Evolutionary conservation across 2,329 filamentous ascomycete genomes (phyloP), one percentile per base, ranked within the genome.

Genomic region (Fusarium sp.): DNA sequence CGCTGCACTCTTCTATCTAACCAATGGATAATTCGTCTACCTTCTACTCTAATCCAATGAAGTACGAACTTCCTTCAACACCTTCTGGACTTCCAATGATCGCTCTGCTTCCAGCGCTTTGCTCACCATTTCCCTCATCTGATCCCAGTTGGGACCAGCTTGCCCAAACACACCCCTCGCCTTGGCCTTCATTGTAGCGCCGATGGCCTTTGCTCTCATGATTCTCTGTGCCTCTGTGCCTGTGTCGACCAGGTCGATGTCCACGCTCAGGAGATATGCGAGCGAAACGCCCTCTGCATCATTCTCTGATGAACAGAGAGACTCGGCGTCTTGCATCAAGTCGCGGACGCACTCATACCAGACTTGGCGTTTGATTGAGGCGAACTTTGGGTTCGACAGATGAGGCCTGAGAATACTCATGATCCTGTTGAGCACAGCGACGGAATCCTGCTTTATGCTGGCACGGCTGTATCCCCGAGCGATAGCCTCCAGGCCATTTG

Each of bases 191-290:
- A 85, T 78, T 13, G 86, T 82, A 0, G 84, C 82, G 2, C 80
- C 80, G 0, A 87, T 78, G 0, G 88, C 87, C 74, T 86, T 85
- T 2, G 85, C 85, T 40, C 89, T 82, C 68, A 81, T 81, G 25
- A 85, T 74, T 18, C 89, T 84, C 80, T 91, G 89, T 5, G 84
- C 79, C 75, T 91, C 89, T 0, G 86, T 86, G 0, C 88, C 87
- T 0, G 84, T 81, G 33, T 88, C 87, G 0, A 83, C 80, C 47
- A 82, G 81, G 11, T 86, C 84, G 5, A 86, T 76, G 33, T 89
- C 86, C 9, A 91, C 77, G 31, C 87, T 86, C 5, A 77, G 68
- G 2, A 90, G 82, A 79, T 88, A 89, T 13, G 79, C 79, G 18
- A 83, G 65, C 1, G 81, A 71, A 1, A 80, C 60, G 5, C 66